Percentiles rank a stretch among this genome's conserved stretches.
Evolutionary conservation across 2,329 filamentous ascomycete species (phyloP).

Genomic region (Albifimbria verrucaria): DNA sequence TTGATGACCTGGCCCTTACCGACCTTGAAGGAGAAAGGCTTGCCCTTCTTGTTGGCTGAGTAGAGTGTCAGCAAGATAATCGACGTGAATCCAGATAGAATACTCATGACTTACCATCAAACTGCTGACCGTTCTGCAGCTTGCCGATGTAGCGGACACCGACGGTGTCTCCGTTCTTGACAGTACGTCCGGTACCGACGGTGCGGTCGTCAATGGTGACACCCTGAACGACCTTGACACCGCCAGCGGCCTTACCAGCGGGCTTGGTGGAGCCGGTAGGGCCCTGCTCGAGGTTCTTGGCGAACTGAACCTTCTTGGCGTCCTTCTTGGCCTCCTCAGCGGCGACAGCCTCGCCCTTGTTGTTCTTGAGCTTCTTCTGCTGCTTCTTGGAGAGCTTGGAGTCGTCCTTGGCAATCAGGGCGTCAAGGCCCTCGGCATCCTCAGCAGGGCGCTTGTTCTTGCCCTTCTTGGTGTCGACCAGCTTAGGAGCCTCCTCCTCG

Average conservation of each 20-base stretch:
- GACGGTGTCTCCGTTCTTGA: constrained; percentile 87
- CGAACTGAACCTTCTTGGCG: constrained; percentile 94
- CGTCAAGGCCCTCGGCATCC: constrained; percentile 71
- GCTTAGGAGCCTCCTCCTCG: constrained; percentile 68
- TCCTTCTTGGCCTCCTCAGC: constrained; percentile 59
- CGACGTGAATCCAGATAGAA: not conserved
- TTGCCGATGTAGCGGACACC: constrained; percentile 99
- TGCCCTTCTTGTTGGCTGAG: constrained; percentile 95
- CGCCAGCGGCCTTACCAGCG: constrained; percentile 47
- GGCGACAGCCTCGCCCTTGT: constrained; percentile 81
- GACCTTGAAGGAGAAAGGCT: constrained; percentile 94
- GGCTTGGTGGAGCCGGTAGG: constrained; percentile 67
- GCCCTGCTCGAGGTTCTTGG: constrained; percentile 97
- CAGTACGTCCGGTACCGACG: constrained; percentile 75
- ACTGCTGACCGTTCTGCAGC: constrained; percentile 89
- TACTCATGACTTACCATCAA: constrained; percentile 72
- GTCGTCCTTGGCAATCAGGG: constrained; percentile 78
- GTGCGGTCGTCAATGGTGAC: constrained; percentile 97
- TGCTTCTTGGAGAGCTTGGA: constrained; percentile 91
- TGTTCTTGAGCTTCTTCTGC: constrained; percentile 97
- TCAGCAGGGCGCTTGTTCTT: constrained; percentile 95
- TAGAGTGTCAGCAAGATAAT: constrained; percentile 16
- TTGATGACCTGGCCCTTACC: constrained; percentile 96
- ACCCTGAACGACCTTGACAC: constrained; percentile 78
- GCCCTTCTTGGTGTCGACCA: constrained; percentile 61